Conservation (phyloP, 1,284 basidiomycete species). For the Leccinum angustisporum region DNA sequence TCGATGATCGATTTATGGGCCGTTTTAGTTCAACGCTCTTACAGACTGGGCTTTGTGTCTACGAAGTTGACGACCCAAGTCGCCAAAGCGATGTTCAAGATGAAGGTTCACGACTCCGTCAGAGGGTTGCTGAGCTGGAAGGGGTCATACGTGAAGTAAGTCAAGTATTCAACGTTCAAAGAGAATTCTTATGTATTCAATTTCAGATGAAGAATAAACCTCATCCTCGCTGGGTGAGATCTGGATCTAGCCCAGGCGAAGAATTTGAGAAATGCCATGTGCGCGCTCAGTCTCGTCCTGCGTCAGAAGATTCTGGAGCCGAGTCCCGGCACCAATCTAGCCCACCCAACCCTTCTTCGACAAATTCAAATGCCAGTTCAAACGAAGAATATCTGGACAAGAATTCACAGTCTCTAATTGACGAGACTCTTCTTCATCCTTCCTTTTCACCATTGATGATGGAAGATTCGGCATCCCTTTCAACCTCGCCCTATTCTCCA, state of each 20-base stretch:
- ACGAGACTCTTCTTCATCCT: constrained; percentile 11
- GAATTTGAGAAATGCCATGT: constrained; percentile 29
- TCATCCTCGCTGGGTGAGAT: constrained; percentile 61
- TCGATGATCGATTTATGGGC: background rate
- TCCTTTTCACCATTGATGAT: constrained; percentile 15
- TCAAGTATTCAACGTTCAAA: constrained; percentile 1
- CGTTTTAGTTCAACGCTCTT: constrained; percentile 6
- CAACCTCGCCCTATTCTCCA: constrained; percentile 10
- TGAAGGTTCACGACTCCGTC: constrained; percentile 66
- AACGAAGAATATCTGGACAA: constrained; percentile 7
- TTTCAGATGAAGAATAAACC: constrained; percentile 67
- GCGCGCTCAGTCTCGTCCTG: constrained; percentile 19
- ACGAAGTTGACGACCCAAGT: constrained; percentile 78
- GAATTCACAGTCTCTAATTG: constrained; percentile 1
- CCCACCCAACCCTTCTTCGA: background rate
- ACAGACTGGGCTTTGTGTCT: constrained; percentile 80
- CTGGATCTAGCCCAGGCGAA: constrained; percentile 28
- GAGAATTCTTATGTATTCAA: constrained; percentile 7
- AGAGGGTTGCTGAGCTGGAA: constrained; percentile 80
- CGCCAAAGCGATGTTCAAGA: constrained; percentile 53
- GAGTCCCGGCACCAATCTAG: constrained; percentile 8
- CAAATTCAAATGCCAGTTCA: constrained; percentile 3
- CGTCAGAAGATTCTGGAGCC: constrained; percentile 12
- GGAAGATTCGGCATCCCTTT: constrained; percentile 9
- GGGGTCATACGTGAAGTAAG: constrained; percentile 76